Evolutionary conservation across 441 rosid genomes (phyloP).

Genomic region (Metrosideros polymorpha): DNA sequence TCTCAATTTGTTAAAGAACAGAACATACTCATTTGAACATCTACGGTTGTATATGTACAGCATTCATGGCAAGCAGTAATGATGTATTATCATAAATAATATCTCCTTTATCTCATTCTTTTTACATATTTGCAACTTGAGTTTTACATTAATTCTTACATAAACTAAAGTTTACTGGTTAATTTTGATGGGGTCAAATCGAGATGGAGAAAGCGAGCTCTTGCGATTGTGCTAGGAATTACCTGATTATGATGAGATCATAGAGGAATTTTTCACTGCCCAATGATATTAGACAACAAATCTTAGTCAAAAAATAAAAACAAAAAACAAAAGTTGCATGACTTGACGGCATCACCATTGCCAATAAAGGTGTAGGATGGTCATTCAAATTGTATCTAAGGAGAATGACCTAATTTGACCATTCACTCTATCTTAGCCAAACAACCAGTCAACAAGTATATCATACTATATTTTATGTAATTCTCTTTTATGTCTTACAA

Average conservation of each 20-base stretch:
- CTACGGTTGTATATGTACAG: neutral
- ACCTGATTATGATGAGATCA: no score
- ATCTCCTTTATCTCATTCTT: no score
- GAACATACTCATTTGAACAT: neutral
- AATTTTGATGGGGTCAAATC: no score
- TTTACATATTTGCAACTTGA: accelerated
- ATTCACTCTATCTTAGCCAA: neutral
- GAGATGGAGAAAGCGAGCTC: no score
- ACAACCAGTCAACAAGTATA: no score
- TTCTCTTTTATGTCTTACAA: no score
- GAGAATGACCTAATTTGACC: neutral
- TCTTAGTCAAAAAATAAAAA: neutral
- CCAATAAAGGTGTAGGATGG: neutral
- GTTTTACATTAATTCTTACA: accelerated
- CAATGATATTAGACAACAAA: neutral
- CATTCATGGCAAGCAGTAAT: neutral
- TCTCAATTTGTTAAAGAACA: neutral
- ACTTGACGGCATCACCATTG: neutral
- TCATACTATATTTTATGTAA: no score
- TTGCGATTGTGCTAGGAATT: no score
- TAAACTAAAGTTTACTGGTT: accelerated
- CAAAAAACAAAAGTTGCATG: neutral
- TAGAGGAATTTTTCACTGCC: neutral
- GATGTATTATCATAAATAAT: no score
- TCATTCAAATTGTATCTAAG: neutral